phyloP scores from a whole-genome alignment of 164 flowering plant species.

The Litsea cubeba region DNA sequence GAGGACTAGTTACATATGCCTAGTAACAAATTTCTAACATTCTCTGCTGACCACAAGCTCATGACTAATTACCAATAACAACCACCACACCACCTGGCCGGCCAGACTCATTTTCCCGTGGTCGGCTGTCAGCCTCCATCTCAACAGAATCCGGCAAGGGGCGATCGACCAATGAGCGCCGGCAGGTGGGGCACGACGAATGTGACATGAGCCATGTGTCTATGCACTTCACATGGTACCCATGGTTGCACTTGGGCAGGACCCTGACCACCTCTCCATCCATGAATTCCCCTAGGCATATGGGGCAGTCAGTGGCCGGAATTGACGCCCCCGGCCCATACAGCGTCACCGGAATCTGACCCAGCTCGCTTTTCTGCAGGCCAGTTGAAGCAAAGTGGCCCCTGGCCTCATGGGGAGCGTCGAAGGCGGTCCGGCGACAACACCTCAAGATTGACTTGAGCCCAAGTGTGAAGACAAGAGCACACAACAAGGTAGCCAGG shows the following conservation, averaged over 20 bases:
- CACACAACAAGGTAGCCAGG: conserved; percentile 58
- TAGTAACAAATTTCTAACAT: too few species aligned
- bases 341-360: conserved; percentile 54
- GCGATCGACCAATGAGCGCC: conserved; percentile 38
- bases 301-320: conserved; percentile 61
- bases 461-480: conserved; percentile 60
- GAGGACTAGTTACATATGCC: too few species aligned
- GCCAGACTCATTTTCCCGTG: not conserved
- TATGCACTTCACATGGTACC: conserved; percentile 63
- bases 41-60: not conserved
- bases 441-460: conserved; percentile 54
- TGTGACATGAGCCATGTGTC: conserved; percentile 68
- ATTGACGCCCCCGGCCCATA: conserved; percentile 36
- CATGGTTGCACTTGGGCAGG: conserved; percentile 61
- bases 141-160: conserved; percentile 9
- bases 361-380: conserved; percentile 44
- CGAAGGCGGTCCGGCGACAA: conserved; percentile 28
- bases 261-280: conserved; percentile 66
- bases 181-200: conserved; percentile 75
- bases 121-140: conserved; percentile 5
- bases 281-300: conserved; percentile 60
- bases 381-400: conserved; percentile 35
- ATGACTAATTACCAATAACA: not conserved
- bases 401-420: conserved; percentile 27
- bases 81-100: not conserved